Conservation (phyloP, 805 yeast species). For the Wickerhamiella kurtzmanii region DNA sequence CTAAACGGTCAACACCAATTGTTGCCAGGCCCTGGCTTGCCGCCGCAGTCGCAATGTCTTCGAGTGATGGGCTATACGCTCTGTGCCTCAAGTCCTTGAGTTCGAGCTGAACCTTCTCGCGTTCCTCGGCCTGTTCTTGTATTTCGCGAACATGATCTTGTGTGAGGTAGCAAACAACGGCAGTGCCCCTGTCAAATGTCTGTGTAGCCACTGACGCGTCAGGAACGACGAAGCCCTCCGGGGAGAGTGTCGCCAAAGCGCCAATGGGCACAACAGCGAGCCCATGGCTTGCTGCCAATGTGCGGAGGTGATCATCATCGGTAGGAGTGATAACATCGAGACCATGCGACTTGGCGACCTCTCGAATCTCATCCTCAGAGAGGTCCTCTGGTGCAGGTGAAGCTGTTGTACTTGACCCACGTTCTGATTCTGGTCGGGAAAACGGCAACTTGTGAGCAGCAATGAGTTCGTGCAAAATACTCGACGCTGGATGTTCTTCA, state of each 20-base stretch:
- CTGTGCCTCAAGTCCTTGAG: slow-evolving; percentile 1
- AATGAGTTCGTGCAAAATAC: neutral
- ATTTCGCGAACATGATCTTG: slow-evolving; percentile 1
- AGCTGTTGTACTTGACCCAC: neutral
- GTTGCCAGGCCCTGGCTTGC: slow-evolving; percentile 11
- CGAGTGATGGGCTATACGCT: slow-evolving; percentile 2
- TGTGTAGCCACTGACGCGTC: neutral
- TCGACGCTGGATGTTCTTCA: neutral
- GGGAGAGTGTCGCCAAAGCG: slow-evolving; percentile 8
- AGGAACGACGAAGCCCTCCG: neutral
- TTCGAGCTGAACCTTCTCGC: slow-evolving; percentile 1
- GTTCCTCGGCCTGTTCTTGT: slow-evolving; percentile 3
- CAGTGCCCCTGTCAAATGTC: neutral
- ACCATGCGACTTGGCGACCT: neutral
- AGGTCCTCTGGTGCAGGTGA: neutral
- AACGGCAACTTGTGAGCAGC: neutral
- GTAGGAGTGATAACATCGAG: neutral
- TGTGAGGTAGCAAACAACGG: slow-evolving; percentile 3
- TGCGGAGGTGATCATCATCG: slow-evolving; percentile 2
- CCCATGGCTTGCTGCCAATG: slow-evolving; percentile 13
- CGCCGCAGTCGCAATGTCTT: slow-evolving; percentile 13
- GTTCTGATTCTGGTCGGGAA: neutral
- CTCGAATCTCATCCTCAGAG: neutral
- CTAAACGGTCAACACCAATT: slow-evolving; percentile 7
- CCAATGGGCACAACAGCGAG: slow-evolving; percentile 11